Conservation (phyloP, 169 alveolate genomes). For the Eimeria zaria region DNA sequence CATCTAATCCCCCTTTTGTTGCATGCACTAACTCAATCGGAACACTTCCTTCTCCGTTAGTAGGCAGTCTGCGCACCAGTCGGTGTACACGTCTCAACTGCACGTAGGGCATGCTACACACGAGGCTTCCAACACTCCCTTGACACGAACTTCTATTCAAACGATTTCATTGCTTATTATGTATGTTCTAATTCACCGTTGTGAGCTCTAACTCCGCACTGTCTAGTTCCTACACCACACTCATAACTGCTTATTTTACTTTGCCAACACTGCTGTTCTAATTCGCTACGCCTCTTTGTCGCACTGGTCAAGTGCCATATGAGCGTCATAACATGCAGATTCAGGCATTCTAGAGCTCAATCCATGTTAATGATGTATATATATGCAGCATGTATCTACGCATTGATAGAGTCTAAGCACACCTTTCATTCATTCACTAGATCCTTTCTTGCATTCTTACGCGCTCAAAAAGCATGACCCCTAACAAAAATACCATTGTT, state of each 20-base stretch:
- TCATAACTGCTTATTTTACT: neutral
- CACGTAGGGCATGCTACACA: too few relatives aligned
- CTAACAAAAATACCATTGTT: too few relatives aligned
- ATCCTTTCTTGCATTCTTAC: too few relatives aligned
- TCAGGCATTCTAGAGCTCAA: neutral
- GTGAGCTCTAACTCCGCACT: neutral
- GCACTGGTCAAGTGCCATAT: neutral
- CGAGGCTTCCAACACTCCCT: neutral
- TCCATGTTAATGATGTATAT: too few relatives aligned
- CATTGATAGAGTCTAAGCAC: neutral
- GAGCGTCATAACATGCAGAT: neutral
- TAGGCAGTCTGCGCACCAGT: too few relatives aligned
- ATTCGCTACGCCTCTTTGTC: neutral
- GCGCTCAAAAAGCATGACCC: too few relatives aligned
- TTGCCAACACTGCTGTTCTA: neutral
- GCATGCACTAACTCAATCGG: too few relatives aligned
- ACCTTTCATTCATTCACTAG: too few relatives aligned
- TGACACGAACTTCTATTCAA: neutral
- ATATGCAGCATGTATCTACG: neutral
- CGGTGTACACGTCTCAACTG: too few relatives aligned
- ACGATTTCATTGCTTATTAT: neutral
- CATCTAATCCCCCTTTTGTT: too few relatives aligned
- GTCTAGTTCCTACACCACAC: neutral
- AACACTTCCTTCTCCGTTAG: too few relatives aligned
- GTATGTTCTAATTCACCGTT: neutral